Evolutionary conservation across 2,329 filamentous ascomycete species (phyloP), one percentile per base, ranked within the genome.

Genomic region (Arthroderma sp.): DNA sequence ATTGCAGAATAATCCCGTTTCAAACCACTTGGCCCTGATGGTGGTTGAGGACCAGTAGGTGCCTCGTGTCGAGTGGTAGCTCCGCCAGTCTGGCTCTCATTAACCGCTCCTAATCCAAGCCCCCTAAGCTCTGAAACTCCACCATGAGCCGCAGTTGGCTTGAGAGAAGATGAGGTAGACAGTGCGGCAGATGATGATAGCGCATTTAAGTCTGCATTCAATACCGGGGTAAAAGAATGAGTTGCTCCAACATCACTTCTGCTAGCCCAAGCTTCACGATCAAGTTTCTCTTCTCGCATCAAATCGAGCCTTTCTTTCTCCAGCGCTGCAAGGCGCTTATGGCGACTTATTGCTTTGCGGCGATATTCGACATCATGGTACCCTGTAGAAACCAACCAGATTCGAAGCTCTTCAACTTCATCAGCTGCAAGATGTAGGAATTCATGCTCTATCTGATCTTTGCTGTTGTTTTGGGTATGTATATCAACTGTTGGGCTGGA

Each of bases 351-450:
- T 7, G 34, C 45, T 29, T 57, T 59, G 36, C 49, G 50, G 49
- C 61, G 57, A 40, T 62, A 61, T n/a, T 46, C 45, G 34, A 44
- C 44, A 51, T 63, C 57, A 48, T 62, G 53, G 46, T 55, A 65
- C 3, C 57, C 55, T 28, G 61, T 63, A 22, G 61, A 52, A 8
- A 58, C 52, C 34, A 65, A 47, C 60, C 61, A 65, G 44, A 62
- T 57, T 50, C 53, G 56, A 30, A 65, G 45, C 43, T 63, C 57
- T 32, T 53, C 45, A 15, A 50, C 29, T 36, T 50, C 49, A 30
- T 30, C 32, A 9, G 33, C 29, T 9, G 39, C 36, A 15, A 52
- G 34, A 22, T 47, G 36, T 30, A 43, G 30, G 11, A 52, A 52
- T 33, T 50, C 50, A 43, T 50, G 15, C 11, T 30, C 37, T 47